Base-by-base conservation (phyloP, 192 early-diverging fungal species). In the Coemansia biformis region DNA sequence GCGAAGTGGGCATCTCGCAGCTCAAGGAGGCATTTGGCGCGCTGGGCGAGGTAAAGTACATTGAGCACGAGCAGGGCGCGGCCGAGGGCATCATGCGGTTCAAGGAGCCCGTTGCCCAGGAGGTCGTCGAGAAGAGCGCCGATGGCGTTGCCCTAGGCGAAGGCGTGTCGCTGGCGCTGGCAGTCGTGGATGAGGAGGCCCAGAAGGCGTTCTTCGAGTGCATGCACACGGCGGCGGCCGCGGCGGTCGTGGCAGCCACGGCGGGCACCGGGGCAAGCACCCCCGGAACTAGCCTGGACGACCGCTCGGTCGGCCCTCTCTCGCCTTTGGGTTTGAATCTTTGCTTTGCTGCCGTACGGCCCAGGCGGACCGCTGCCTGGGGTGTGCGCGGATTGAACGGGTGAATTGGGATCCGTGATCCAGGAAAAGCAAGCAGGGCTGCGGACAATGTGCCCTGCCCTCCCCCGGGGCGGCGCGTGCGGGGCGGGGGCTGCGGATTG, bases 191-290 rank as follows among this genome's bases (percentile, higher is more conserved):
- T 15, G 59, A 46, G 30, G 59, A 63, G 23, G 59, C 31, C 3
- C 49, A 63, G 43, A 58, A 58, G 43, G 65, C 57, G 9, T 68
- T 68, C 35, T 50, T 40, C 29, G 65, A 68, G 53, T 57, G 65
- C 24, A 57, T 57, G 1, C 47, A 52, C 42, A 48, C 52, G 8
- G 51, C 34, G 13, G 53, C 34, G 13, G 57, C 19, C 18, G 29
- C 29, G 29, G 29, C 44, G 31, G 29, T 46, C 15, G 44, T 12
- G 33, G 45, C 9, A 9, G 29, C 3, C 24, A 6, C 19, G 38
- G 38, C n/a, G 50, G 40, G 1, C 6, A 35, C 33, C 40, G 40
- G 9, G 31, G 23, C 51, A 65, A 65, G 63, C 63, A 55, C 22
- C 9, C 8, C 41, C 57, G 50, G 13, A 41, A 34, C 17, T 65